phyloP scores from a whole-genome alignment of 148 eudicot species.

The Rhododendron williamsianum region DNA sequence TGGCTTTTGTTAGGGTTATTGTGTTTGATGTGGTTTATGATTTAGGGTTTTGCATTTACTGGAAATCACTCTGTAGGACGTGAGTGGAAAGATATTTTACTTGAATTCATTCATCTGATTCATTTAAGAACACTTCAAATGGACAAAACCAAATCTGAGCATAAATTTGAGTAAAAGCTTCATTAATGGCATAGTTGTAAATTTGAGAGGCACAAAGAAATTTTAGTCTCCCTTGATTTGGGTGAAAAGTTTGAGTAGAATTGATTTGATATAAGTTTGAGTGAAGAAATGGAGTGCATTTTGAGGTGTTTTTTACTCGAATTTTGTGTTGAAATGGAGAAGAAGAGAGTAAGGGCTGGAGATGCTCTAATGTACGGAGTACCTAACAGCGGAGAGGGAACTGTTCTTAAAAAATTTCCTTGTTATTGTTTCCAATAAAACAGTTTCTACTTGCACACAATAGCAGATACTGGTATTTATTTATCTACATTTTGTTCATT shows the following conservation, averaged over 20 bases:
- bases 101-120: not conserved
- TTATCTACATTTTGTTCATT: not conserved
- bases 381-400: not conserved
- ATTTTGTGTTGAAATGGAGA: not conserved
- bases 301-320: not conserved
- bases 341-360: not conserved
- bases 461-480: not conserved
- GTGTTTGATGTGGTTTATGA: not conserved
- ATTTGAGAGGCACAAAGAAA: not conserved
- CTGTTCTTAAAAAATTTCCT: not conserved
- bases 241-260: not conserved
- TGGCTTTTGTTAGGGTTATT: not conserved
- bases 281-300: not conserved
- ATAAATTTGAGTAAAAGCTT: not conserved
- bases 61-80: not conserved
- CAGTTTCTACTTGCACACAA: not conserved
- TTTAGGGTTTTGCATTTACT: constrained; percentile 21
- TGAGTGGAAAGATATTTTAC: not conserved
- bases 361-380: not conserved
- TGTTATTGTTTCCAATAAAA: not conserved
- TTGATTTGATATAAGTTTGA: not conserved
- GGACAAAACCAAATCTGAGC: not conserved
- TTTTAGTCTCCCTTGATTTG: not conserved
- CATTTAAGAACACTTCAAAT: not conserved
- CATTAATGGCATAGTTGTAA: not conserved